phyloP scores from a whole-genome alignment of 345 rosid species.

The Linum trigynum region DNA sequence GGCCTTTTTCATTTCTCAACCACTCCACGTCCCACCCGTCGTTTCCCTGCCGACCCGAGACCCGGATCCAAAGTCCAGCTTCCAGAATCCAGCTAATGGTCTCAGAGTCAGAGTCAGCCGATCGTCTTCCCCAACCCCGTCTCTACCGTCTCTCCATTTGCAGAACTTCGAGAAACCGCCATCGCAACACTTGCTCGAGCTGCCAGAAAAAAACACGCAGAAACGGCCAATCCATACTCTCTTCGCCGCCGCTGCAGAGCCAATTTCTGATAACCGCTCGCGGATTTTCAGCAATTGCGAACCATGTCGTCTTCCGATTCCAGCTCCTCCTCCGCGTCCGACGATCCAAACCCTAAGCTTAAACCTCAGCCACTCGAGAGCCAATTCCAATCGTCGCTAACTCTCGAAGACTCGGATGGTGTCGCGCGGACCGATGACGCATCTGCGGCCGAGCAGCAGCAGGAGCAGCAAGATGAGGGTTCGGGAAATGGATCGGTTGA shows the following conservation, averaged over 20 bases:
- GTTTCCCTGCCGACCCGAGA: too few relatives aligned
- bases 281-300: neutral
- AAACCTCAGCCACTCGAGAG: constrained; percentile 6
- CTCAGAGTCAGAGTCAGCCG: too few relatives aligned
- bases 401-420: constrained; percentile 2
- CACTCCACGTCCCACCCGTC: too few relatives aligned
- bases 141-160: too few relatives aligned
- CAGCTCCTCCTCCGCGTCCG: constrained; percentile 4
- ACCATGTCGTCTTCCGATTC: constrained; percentile 15
- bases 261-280: neutral
- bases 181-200: too few relatives aligned
- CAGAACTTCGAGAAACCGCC: too few relatives aligned
- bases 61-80: too few relatives aligned
- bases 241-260: too few relatives aligned
- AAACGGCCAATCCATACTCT: neutral
- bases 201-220: neutral
- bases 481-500: constrained; percentile 10
- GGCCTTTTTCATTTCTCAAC: too few relatives aligned
- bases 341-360: constrained; percentile 11
- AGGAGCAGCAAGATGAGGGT: neutral
- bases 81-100: too few relatives aligned
- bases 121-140: too few relatives aligned
- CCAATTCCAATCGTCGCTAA: constrained; percentile 17
- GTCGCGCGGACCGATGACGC: neutral
- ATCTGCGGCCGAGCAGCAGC: neutral